Evolutionary conservation across 805 yeast species (phyloP), one percentile per base, ranked within the genome.

Genomic region (Sungouiella thailandica): DNA sequence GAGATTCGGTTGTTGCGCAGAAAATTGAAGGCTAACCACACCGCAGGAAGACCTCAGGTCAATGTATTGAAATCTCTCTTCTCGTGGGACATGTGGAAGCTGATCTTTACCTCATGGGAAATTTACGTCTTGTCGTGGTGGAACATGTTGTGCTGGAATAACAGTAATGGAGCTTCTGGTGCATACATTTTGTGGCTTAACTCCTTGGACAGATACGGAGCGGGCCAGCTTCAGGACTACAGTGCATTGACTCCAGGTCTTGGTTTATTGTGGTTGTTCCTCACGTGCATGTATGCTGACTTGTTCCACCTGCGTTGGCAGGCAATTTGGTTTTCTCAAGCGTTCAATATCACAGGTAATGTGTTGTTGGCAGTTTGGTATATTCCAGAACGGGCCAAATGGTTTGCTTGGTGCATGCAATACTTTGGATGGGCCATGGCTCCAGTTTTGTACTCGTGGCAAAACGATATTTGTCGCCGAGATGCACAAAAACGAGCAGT

Each of bases 341-440:
- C 68, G 1, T 68, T 78, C 65, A 77, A 76, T 44, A 57, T 74
- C 17, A 47, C 70, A 5, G 79, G 82, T 10, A 75, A 77, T 49
- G 62, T 64, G 1, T 59, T 78, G 16, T 56, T 78, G 43, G 78
- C 79, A 5, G 69, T 68, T 28, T 78, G 84, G 84, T 55, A 76
- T 41, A 74, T 78, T 18, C 65, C 78, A 0, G 62, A 62, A 26
- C 38, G 62, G n/a, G 76, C 83, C 11, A 76, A 78, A 53, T 77
- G 83, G 83, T 76, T 69, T 60, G 84, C 78, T 1, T 78, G 73
- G 52, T 62, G 76, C 47, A 62, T 72, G 31, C 76, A 74, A 14
- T 78, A 77, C 48, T 74, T 75, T 53, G 73, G 78, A 10, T 78
- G 80, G 70, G 73, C 83, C 12, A 74, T 74, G 52, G 76, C 82